Evolutionary conservation across 2,329 filamentous ascomycete genomes (phyloP).

Genomic region (Meredithiella fracta): DNA sequence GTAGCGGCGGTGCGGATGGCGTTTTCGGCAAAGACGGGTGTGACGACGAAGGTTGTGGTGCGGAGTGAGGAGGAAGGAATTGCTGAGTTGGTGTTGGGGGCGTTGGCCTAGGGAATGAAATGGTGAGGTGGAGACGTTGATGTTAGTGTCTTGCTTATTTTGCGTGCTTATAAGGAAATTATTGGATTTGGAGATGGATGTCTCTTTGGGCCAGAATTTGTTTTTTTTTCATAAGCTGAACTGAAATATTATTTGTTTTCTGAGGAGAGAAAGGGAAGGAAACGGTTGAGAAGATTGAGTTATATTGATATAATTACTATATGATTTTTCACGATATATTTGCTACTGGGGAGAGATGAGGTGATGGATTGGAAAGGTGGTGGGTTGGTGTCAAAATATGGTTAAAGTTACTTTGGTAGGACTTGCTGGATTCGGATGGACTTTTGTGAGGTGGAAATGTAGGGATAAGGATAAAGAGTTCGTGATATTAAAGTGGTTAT

Average conservation of each 20-base stretch:
- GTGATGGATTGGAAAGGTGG: background rate
- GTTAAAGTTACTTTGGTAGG: background rate
- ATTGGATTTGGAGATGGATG: background rate
- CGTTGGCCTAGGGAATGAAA: constrained; percentile 48
- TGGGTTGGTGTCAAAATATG: background rate
- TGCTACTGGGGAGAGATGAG: background rate
- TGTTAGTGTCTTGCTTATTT: background rate
- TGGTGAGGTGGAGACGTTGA: background rate
- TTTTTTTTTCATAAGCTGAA: background rate
- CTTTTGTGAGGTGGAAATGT: background rate
- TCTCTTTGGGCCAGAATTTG: background rate
- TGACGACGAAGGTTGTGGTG: constrained; percentile 89
- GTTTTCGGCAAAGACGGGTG: constrained; percentile 77
- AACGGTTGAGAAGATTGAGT: no score
- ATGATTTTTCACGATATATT: background rate
- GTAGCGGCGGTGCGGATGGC: constrained; percentile 84
- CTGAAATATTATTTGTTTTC: background rate
- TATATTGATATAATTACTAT: constrained; percentile 1
- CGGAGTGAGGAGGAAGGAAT: constrained; percentile 87
- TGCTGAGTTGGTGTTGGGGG: constrained; percentile 66
- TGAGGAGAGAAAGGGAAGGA: no score
- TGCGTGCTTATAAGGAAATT: background rate
- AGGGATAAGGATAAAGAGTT: background rate
- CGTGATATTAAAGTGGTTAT: no score
- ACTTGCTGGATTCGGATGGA: background rate